Conservation (phyloP, 805 yeast species). For the Saturnispora silvae region DNA sequence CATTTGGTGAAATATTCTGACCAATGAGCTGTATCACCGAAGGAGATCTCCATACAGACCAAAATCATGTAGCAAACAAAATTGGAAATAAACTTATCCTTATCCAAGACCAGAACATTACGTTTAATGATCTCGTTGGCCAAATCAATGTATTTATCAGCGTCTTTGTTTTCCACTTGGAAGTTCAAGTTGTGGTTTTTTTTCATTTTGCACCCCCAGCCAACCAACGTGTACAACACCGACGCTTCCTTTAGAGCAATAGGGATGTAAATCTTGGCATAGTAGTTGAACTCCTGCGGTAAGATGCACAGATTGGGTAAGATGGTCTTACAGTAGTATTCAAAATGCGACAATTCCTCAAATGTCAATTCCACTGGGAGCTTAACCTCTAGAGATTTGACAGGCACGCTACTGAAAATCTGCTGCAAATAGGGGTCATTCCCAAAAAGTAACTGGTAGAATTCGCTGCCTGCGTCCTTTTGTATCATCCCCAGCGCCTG, state of each 20-base stretch:
- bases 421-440: slow-evolving; percentile 11
- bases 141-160: slow-evolving; percentile 12
- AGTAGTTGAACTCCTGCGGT: slow-evolving; percentile 36
- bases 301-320: slow-evolving; percentile 41
- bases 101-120: slow-evolving; percentile 10
- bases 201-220: slow-evolving; percentile 39
- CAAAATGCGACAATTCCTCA: slow-evolving; percentile 26
- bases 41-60: slow-evolving; percentile 25
- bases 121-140: slow-evolving; percentile 10
- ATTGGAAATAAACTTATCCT: slow-evolving; percentile 18
- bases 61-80: slow-evolving; percentile 23
- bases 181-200: slow-evolving; percentile 16
- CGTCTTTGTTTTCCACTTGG: slow-evolving; percentile 16
- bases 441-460: slow-evolving; percentile 5
- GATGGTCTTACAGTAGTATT: slow-evolving; percentile 35
- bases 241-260: slow-evolving; percentile 40
- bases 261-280: slow-evolving; percentile 41
- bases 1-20: slow-evolving; percentile 23
- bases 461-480: slow-evolving; percentile 4
- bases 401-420: slow-evolving; percentile 9
- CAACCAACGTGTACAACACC: slow-evolving; percentile 38
- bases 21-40: slow-evolving; percentile 28
- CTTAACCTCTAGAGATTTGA: slow-evolving; percentile 11
- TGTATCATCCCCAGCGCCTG: slow-evolving; percentile 6
- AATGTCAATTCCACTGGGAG: slow-evolving; percentile 15